Evolutionary conservation across 2,329 filamentous ascomycete genomes (phyloP), one percentile per base, ranked within the genome.

Genomic region (Scedosporium dehoogii): DNA sequence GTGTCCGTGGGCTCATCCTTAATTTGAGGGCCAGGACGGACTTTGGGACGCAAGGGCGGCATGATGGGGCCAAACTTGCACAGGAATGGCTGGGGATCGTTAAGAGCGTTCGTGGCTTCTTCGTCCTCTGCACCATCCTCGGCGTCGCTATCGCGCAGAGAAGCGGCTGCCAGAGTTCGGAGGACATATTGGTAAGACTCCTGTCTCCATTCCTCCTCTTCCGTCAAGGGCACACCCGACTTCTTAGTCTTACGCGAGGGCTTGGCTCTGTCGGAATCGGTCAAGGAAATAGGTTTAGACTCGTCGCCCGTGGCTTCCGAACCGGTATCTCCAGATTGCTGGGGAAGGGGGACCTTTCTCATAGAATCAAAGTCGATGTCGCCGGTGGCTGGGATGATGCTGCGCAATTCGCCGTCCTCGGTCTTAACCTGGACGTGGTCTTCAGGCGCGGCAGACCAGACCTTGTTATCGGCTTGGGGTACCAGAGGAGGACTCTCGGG

Each of bases 31-130:
- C 62, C 33, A 70, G 65, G 23, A 69, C 68, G 25, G 69, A 66
- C 12, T 68, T 63, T 63, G 65, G 70, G 58, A 4, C 60, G 64
- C n/a, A 87, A 73, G 0, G 82, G 80, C 6, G 85, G 84, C 10
- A 87, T 76, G 3, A 86, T 74, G 4, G 84, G 84, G 48, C 85
- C 85, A 66, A 88, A 82, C 67, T 87, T 85, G 73, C 87, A 87
- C 59, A 88, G 76, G 65, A 62, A 57, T 21, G 60, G 60, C 25
- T 56, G 46, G 27, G 60, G 60, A 9, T 57, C 62, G 23, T 38
- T 55, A 27, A 64, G 57, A 18, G 56, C 64, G 21, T 62, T 58
- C 9, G 59, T 51, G 7, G 60, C 59, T 18, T 64, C 65, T 29
- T 67, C 66, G 23, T 63, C 62, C 38, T 65, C 58, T 33, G 59